These are phyloP conservation scores for Euphorbia peplus DNA, from an alignment of 345 rosid genomes.

Conservation along the genomic window DNA sequence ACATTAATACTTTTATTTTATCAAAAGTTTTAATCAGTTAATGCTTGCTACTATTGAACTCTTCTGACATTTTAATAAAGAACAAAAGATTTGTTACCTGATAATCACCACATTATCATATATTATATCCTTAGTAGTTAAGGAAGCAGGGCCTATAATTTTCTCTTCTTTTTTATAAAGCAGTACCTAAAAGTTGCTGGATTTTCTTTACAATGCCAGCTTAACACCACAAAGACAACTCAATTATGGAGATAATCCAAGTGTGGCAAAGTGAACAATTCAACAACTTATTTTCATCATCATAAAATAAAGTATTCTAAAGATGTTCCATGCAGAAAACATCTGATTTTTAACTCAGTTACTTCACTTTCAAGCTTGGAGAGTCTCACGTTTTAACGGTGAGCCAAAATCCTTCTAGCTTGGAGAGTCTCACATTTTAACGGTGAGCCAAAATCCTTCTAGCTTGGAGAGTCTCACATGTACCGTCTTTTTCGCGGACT, in stretches of 20 bases:
- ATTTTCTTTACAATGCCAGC: not conserved
- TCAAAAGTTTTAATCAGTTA: not conserved
- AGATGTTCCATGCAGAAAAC: not conserved
- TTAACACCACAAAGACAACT: not conserved
- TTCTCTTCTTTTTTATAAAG: not conserved
- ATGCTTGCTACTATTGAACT: not conserved
- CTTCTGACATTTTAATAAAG: not conserved
- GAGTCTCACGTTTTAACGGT: too few relatives aligned
- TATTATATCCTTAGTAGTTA: not conserved
- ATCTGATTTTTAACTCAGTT: too few relatives aligned
- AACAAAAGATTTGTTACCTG: not conserved
- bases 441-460: too few relatives aligned
- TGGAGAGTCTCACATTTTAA: too few relatives aligned
- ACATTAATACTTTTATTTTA: too few relatives aligned
- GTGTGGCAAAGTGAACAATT: too few relatives aligned
- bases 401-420: too few relatives aligned
- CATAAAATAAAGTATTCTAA: not conserved
- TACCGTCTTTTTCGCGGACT: too few relatives aligned
- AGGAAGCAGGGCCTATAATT: conserved; percentile 3
- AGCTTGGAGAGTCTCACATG: too few relatives aligned
- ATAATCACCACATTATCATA: too few relatives aligned
- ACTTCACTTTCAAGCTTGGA: too few relatives aligned
- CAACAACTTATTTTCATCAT: not conserved
- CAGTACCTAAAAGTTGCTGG: not conserved
- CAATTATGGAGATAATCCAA: not conserved